Percentiles rank a stretch among this genome's conserved stretches.
Conservation (phyloP, 306 rosid species). For the Gynostemma pentaphyllum region DNA sequence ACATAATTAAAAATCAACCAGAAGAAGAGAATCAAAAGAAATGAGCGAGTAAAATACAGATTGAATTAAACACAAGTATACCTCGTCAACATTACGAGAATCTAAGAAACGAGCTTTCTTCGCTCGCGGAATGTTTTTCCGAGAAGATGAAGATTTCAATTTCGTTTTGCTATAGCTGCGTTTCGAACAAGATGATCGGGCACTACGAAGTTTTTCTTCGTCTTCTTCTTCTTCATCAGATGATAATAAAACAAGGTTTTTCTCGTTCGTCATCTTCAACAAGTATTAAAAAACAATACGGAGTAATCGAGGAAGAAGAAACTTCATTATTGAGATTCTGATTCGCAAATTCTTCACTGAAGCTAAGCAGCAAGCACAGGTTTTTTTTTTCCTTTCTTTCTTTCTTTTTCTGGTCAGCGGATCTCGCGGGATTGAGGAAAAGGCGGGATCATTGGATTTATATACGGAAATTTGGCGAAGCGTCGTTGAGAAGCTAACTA, state of each 20-base stretch:
- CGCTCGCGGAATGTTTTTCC: conserved; percentile 28
- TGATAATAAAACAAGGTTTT: conserved; percentile 35
- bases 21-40: not conserved
- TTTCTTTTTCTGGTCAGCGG: too few species aligned
- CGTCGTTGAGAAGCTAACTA: conserved; percentile 3
- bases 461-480: not conserved
- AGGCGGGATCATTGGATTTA: conserved; percentile 4
- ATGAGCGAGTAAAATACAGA: not conserved
- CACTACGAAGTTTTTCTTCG: too few species aligned
- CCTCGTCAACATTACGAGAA: conserved; percentile 48
- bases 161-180: conserved; percentile 23
- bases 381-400: too few species aligned
- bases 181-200: conserved; percentile 24
- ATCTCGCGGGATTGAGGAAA: not conserved
- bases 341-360: not conserved
- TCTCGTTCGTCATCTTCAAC: conserved; percentile 49
- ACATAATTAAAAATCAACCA: not conserved
- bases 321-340: not conserved
- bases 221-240: conserved; percentile 71
- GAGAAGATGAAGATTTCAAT: conserved; percentile 24
- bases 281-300: not conserved
- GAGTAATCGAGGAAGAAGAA: not conserved
- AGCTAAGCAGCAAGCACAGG: too few species aligned
- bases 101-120: conserved; percentile 53
- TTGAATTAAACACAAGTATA: conserved; percentile 5